Evolutionary conservation across 148 eudicot genomes (phyloP).

Genomic region (Amaranthus palmeri): DNA sequence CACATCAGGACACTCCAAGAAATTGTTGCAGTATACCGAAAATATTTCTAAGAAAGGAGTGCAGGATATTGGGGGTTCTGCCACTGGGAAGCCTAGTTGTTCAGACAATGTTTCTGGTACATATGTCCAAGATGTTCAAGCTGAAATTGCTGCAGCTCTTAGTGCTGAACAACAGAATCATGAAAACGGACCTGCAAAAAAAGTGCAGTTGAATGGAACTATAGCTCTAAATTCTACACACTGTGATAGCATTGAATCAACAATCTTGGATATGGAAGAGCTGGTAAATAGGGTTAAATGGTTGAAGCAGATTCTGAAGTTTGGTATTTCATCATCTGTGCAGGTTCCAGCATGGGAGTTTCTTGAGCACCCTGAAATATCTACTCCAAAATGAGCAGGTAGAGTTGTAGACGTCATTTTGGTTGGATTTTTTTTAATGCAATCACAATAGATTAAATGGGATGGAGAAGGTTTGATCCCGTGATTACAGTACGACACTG

Average conservation of each 20-base stretch:
- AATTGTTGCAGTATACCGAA: slow-evolving; percentile 5
- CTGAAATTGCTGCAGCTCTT: slow-evolving; percentile 21
- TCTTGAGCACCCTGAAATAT: slow-evolving; percentile 35
- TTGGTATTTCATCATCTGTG: slow-evolving; percentile 35
- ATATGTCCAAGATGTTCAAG: slow-evolving; percentile 29
- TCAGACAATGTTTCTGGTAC: slow-evolving; percentile 42
- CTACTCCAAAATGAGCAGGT: slow-evolving; percentile 32
- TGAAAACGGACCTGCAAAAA: slow-evolving; percentile 27
- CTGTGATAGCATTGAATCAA: slow-evolving; percentile 45
- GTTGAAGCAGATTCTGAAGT: slow-evolving; percentile 45
- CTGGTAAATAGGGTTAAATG: slow-evolving; percentile 57
- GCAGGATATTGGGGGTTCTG: slow-evolving; percentile 20
- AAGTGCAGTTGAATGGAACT: slow-evolving; percentile 24
- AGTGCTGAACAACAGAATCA: slow-evolving; percentile 23
- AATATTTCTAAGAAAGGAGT: slow-evolving; percentile 17
- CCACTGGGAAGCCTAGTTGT: slow-evolving; percentile 26
- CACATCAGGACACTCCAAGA: slow-evolving; percentile 20
- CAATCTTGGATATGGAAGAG: slow-evolving; percentile 60
- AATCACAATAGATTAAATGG: too few relatives aligned
- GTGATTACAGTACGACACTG: too few relatives aligned
- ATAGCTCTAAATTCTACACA: slow-evolving; percentile 36
- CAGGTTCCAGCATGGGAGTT: slow-evolving; percentile 45
- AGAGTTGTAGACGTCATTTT: neutral
- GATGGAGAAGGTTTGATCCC: too few relatives aligned
- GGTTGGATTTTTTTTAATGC: slow-evolving; percentile 19